Evolutionary conservation across 2,329 filamentous ascomycete species (phyloP).

Genomic region (Alternaria rosae): DNA sequence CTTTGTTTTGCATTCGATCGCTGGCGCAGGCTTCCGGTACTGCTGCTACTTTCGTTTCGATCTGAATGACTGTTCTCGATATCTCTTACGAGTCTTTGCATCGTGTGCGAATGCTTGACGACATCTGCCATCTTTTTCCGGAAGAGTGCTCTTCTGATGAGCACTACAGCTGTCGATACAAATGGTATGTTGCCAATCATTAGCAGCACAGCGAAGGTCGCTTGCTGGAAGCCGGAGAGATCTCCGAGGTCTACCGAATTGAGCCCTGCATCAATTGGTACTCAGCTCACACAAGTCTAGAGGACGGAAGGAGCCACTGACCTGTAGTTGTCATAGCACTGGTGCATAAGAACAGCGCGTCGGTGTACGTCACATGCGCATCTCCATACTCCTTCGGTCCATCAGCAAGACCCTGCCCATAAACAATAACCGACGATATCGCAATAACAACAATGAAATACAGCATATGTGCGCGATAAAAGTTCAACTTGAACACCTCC

Average conservation of each 20-base stretch:
- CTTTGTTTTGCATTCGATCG: background rate
- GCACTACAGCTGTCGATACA: conserved; percentile 38
- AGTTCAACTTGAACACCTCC: conserved; percentile 28
- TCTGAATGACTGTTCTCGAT: conserved; percentile 27
- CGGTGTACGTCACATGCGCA: conserved; percentile 32
- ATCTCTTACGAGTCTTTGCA: conserved; percentile 33
- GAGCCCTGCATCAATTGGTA: conserved; percentile 24
- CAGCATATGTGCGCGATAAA: conserved; percentile 40
- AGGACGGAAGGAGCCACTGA: background rate
- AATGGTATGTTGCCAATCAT: conserved; percentile 43
- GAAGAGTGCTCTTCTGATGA: conserved; percentile 35
- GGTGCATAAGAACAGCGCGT: conserved; percentile 38
- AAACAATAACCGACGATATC: conserved; percentile 37
- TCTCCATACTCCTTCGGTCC: conserved; percentile 26
- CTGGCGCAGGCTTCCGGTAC: conserved; percentile 15
- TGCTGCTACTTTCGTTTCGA: conserved; percentile 7
- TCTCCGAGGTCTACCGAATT: conserved; percentile 36
- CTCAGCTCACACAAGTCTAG: background rate
- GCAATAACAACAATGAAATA: conserved; percentile 40
- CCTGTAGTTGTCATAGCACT: conserved; percentile 45
- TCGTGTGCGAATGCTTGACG: conserved; percentile 34
- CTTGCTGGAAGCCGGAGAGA: conserved; percentile 38
- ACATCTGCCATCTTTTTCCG: conserved; percentile 39
- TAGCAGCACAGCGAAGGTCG: conserved; percentile 34
- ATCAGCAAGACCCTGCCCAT: conserved; percentile 36